phyloP scores from a whole-genome alignment of 805 yeast genomes.

The Jamesozyma lodderae region DNA sequence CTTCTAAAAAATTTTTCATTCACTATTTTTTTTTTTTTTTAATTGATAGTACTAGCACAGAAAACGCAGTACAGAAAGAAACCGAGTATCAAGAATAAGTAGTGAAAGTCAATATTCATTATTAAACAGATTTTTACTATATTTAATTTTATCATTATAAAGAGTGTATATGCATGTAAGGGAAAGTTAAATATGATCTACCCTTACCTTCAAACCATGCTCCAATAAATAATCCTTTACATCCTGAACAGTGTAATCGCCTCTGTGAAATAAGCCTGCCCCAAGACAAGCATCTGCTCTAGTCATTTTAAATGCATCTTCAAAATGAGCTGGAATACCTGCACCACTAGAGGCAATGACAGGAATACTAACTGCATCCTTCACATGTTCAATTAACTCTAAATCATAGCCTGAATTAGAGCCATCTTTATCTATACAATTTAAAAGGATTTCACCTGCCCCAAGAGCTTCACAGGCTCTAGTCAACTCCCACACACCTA shows the following conservation, averaged over 20 bases:
- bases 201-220: constrained; percentile 64
- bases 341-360: constrained; percentile 98
- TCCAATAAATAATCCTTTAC: constrained; percentile 62
- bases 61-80: neutral
- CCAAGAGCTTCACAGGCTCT: constrained; percentile 86
- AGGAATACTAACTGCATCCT: constrained; percentile 70
- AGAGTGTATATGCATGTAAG: neutral
- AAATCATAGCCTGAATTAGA: constrained; percentile 89
- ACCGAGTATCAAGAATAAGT: no score
- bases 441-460: constrained; percentile 89
- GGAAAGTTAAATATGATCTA: constrained; percentile 32
- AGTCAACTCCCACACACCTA: constrained; percentile 87
- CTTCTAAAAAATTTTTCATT: constrained; percentile 6
- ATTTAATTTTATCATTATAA: neutral
- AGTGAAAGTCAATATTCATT: neutral
- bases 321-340: constrained; percentile 85
- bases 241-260: constrained; percentile 78
- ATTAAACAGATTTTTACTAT: neutral
- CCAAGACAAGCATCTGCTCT: constrained; percentile 94
- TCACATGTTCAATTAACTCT: constrained; percentile 73
- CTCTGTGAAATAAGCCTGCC: constrained; percentile 97
- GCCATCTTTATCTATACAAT: constrained; percentile 96
- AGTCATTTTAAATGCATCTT: constrained; percentile 75
- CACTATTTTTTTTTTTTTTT: no score
- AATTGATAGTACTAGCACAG: no score